Conservation (phyloP, 768 basidiomycete genomes). For the Fomitopsis serialis region DNA sequence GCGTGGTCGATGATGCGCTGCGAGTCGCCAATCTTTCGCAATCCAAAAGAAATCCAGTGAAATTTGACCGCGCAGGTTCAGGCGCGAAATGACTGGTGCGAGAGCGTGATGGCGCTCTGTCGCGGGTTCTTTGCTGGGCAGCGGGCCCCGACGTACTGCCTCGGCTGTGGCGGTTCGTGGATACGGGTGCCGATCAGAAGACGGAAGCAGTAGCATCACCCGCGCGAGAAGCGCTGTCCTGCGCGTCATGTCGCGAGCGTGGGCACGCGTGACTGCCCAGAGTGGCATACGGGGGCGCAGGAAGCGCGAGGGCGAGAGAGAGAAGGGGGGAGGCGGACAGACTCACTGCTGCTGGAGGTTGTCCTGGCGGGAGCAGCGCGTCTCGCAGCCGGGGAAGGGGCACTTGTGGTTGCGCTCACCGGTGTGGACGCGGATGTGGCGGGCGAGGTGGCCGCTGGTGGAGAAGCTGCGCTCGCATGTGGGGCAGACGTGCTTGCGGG, state of each 20-base stretch:
- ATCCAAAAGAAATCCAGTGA: no score
- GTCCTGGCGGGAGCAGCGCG: conserved; percentile 84
- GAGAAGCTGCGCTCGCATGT: conserved; percentile 79
- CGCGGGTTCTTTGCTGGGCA: no score
- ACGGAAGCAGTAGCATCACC: no score
- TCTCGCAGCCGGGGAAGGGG: conserved; percentile 93
- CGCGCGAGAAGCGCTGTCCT: no score
- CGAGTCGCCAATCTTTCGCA: no score
- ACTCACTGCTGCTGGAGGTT: conserved; percentile 69
- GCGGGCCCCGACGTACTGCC: no score
- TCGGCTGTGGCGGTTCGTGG: no score
- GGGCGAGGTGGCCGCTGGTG: conserved; percentile 83
- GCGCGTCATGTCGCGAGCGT: neutral
- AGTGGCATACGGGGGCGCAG: neutral
- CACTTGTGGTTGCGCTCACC: conserved; percentile 91
- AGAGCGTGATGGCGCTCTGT: no score
- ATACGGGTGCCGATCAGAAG: no score
- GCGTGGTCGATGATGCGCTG: no score
- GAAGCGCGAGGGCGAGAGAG: neutral
- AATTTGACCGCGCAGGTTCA: no score
- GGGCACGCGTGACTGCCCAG: neutral
- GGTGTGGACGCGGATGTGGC: conserved; percentile 87
- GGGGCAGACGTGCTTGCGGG: conserved; percentile 49
- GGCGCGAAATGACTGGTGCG: no score
- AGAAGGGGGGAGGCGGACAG: neutral